phyloP scores from a whole-genome alignment of 495 filamentous ascomycete species.

The Entonaema liquescens region DNA sequence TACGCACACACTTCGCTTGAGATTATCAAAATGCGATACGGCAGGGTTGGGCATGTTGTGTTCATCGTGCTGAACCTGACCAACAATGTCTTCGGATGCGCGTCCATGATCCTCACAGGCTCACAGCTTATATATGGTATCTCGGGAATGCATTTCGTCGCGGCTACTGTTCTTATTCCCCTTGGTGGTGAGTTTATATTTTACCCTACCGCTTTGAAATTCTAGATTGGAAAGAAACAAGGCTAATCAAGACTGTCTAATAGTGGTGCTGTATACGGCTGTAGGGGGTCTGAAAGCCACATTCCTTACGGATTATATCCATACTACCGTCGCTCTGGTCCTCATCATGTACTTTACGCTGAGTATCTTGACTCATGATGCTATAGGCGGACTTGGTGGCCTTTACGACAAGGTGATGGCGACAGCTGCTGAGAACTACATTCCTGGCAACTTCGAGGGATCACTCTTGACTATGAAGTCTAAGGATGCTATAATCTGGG shows the following conservation, averaged over 20 bases:
- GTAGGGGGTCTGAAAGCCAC: conserved; percentile 48
- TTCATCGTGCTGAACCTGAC: conserved; percentile 75
- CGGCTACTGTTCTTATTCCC: conserved; percentile 66
- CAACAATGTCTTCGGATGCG: conserved; percentile 77
- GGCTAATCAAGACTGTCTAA: conserved; percentile 55
- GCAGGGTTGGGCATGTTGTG: conserved; percentile 66
- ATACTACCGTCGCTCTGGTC: conserved; percentile 79
- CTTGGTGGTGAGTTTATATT: conserved; percentile 53
- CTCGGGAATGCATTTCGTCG: conserved; percentile 77
- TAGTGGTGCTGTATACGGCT: conserved; percentile 76
- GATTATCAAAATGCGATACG: conserved; percentile 51
- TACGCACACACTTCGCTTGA: conserved; percentile 82
- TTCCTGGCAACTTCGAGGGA: conserved; percentile 57
- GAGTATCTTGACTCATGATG: conserved; percentile 75
- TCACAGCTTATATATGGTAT: conserved; percentile 77
- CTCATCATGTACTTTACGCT: conserved; percentile 86
- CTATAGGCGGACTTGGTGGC: conserved; percentile 71
- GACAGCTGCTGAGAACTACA: conserved; percentile 72
- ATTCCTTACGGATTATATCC: conserved; percentile 56
- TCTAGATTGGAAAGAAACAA: conserved; percentile 53
- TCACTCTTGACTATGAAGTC: conserved; percentile 62
- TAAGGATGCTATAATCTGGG: conserved; percentile 60
- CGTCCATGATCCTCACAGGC: conserved; percentile 83
- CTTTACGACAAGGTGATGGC: conserved; percentile 89
- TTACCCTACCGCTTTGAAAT: conserved; percentile 31